Evolutionary conservation across 176 grass and related monocot genomes (phyloP).

Genomic region (Carex cristatella): DNA sequence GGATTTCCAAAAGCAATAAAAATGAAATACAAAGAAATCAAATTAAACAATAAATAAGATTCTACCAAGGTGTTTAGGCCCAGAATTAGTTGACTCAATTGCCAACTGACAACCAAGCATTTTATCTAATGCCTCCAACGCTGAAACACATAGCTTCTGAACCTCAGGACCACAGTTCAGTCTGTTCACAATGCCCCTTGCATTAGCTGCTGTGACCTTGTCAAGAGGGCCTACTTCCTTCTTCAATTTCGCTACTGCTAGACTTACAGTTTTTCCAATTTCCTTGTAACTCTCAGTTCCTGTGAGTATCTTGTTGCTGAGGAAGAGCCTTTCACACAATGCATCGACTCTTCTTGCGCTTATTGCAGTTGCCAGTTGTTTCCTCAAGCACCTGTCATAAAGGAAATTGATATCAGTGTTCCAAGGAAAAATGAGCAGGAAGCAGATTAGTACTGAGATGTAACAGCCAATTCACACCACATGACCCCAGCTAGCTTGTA

Average conservation of each 20-base stretch:
- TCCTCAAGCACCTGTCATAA: slow-evolving; percentile 45
- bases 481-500: neutral
- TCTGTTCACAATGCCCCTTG: slow-evolving; percentile 65
- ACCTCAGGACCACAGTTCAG: slow-evolving; percentile 70
- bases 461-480: neutral
- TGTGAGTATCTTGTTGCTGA: slow-evolving; percentile 68
- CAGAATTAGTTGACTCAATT: slow-evolving; percentile 23
- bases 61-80: slow-evolving; percentile 33
- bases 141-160: slow-evolving; percentile 69
- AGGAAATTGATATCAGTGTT: neutral
- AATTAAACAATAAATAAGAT: neutral
- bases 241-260: slow-evolving; percentile 55
- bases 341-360: slow-evolving; percentile 80
- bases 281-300: slow-evolving; percentile 59
- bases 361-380: slow-evolving; percentile 64
- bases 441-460: neutral
- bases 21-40: neutral
- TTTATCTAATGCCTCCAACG: slow-evolving; percentile 58
- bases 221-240: slow-evolving; percentile 75
- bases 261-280: slow-evolving; percentile 41
- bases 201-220: slow-evolving; percentile 56
- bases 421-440: neutral
- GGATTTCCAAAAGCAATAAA: neutral
- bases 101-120: slow-evolving; percentile 31
- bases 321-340: slow-evolving; percentile 61